These are phyloP conservation scores for Auricularia cornea DNA, from an alignment of 768 basidiomycete genomes.

Conservation along the genomic window DNA sequence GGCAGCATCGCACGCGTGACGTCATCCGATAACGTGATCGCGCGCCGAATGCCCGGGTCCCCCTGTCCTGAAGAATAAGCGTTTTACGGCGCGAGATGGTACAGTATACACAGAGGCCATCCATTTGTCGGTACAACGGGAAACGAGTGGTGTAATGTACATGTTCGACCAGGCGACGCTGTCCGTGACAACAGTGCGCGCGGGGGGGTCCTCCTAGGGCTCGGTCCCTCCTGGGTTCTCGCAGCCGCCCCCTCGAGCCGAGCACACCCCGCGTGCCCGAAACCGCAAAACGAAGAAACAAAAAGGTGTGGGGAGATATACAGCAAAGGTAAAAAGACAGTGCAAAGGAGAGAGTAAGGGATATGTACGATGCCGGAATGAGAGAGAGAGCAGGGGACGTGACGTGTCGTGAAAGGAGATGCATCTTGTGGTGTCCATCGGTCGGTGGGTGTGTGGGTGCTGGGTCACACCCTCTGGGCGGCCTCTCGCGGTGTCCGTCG, in stretches of 20 bases:
- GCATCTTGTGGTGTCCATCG: no score
- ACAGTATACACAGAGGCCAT: neutral
- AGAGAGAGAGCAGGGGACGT: no score
- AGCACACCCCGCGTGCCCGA: neutral
- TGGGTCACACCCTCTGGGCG: no score
- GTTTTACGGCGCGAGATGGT: no score
- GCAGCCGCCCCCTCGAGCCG: neutral
- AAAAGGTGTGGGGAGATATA: no score
- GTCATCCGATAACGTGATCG: neutral
- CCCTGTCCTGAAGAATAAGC: no score
- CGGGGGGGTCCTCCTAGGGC: neutral
- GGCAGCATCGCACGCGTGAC: neutral
- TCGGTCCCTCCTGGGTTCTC: neutral
- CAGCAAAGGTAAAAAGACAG: no score
- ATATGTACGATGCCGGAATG: no score
- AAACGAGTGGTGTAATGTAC: neutral
- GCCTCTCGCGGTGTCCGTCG: no score
- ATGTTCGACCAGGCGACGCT: neutral
- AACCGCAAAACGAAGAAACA: neutral
- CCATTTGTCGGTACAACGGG: neutral
- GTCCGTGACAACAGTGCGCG: neutral
- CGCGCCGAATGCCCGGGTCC: neutral
- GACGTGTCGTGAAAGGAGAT: no score
- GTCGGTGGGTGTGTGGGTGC: no score
- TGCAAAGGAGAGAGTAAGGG: no score